Conservation (phyloP, 139 green algal genomes). For the Pleodorina starrii region DNA sequence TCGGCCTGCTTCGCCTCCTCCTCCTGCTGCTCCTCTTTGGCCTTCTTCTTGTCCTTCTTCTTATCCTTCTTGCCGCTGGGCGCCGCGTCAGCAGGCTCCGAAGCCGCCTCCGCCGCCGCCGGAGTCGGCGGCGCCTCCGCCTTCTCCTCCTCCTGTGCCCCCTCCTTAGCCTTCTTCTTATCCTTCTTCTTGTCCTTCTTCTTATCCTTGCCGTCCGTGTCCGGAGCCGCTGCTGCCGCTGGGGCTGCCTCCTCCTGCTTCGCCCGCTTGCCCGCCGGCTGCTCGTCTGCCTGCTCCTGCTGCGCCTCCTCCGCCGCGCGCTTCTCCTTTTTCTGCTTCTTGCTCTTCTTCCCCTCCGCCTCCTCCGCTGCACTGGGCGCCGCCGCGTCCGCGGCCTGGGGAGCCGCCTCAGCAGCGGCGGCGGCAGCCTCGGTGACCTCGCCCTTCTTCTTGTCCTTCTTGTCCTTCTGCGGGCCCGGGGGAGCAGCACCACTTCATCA, state of each 20-base stretch:
- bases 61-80: not conserved
- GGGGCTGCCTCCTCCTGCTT: not conserved
- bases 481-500: not conserved
- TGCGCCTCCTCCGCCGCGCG: slow-evolving; percentile 9
- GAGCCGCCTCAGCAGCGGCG: not conserved
- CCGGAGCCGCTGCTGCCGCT: not conserved
- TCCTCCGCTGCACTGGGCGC: not conserved
- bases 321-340: slow-evolving; percentile 29
- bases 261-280: not conserved
- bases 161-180: slow-evolving; percentile 33
- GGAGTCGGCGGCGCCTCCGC: not conserved
- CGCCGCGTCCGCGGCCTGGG: not conserved
- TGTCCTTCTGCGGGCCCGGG: slow-evolving; percentile 22
- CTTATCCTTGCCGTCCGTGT: not conserved
- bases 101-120: too few relatives aligned
- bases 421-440: not conserved
- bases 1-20: not conserved
- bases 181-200: slow-evolving; percentile 28
- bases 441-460: slow-evolving; percentile 25
- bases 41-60: slow-evolving; percentile 54
- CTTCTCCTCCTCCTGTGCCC: not conserved
- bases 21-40: not conserved
- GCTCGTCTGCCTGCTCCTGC: slow-evolving; percentile 33
- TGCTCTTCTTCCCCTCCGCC: slow-evolving; percentile 14
- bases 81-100: not conserved